Conservation (phyloP, 2,329 filamentous ascomycete genomes). For the Cladophialophora chaetospira region DNA sequence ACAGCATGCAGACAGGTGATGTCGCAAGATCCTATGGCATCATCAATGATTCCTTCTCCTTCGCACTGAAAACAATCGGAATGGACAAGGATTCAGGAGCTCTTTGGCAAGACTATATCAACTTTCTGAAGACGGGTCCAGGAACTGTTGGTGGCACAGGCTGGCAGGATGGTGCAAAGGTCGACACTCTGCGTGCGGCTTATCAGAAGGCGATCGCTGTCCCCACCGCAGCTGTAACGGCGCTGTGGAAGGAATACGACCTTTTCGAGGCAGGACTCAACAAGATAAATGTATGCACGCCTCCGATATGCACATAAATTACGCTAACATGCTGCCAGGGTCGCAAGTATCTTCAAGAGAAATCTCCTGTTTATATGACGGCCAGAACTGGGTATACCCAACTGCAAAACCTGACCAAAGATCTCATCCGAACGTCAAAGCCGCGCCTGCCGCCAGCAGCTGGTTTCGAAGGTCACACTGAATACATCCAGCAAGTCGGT, state of each 20-base stretch:
- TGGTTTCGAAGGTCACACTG: constrained; percentile 83
- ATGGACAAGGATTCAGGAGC: constrained; percentile 86
- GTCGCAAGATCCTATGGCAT: constrained; percentile 74
- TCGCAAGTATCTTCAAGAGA: constrained; percentile 91
- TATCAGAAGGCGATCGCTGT: constrained; percentile 89
- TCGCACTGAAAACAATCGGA: constrained; percentile 85
- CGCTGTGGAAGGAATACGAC: constrained; percentile 96
- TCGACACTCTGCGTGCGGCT: constrained; percentile 87
- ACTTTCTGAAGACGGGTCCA: constrained; percentile 86
- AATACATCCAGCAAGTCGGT: constrained; percentile 80
- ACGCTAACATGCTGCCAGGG: constrained; percentile 57
- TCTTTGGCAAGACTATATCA: constrained; percentile 93
- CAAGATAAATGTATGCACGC: constrained; percentile 73
- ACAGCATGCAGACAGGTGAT: constrained; percentile 80
- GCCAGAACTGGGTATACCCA: constrained; percentile 87
- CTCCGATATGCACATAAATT: constrained; percentile 1
- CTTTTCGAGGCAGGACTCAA: constrained; percentile 93
- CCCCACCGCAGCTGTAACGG: constrained; percentile 79
- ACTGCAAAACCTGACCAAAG: constrained; percentile 82
- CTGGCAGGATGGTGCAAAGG: constrained; percentile 98
- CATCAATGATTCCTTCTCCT: constrained; percentile 85
- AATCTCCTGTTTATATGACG: constrained; percentile 92
- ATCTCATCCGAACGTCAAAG: constrained; percentile 73
- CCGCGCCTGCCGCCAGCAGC: constrained; percentile 79
- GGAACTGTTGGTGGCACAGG: constrained; percentile 79